Base-by-base conservation (phyloP, 2,329 filamentous ascomycete genomes). In the Pestalotiopsis sp. region DNA sequence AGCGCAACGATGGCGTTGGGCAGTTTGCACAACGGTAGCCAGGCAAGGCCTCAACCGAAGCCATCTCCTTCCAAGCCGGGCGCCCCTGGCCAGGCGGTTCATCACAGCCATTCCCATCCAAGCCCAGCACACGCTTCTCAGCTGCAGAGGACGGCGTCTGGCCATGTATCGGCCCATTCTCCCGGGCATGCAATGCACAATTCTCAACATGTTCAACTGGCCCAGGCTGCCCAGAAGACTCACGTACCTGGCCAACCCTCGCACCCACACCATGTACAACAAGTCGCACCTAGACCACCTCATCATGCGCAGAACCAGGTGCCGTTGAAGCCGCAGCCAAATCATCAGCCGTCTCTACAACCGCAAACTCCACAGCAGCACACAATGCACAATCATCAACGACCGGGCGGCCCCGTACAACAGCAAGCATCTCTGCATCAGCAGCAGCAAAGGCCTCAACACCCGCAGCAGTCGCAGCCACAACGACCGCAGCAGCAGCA, bases 1-100 rank as follows among this genome's bases (percentile, higher is more conserved):
- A 85, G 89, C 71, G 87, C 87, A n/a, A 87, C 90, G 67, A 84
- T 89, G 81, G 82, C 85, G 2, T 75, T 90, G 59, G 86, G 85
- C 0, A 82, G 84, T 45, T 86, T 87, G 0, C 72, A 89, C 61
- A 85, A 88, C 66, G 84, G 75, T 59, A 75, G 75, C 56, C n/a
- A 70, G 23, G 69, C 68, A 49, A 74, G 71, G 67, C 67, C 74
- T 4, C 73, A 70, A 23, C 68, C 74, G 14, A 70, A 74, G 3
- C 58, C 63, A 25, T 63, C 72, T 20, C 68, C 64, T 2, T 69
- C 72, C 14, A 71, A 68, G 68, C 74, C 70, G 52, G 68, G 69
- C 13, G 74, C 73, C 25, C 70, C 75, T 14, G 71, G 70, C 25
- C 73, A 73, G 27, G 66, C 71, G 11, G 45, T 72, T 0, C 66